Evolutionary conservation across 441 rosid genomes (phyloP), one percentile per base, ranked within the genome.

Genomic region (Kokia cookei): DNA sequence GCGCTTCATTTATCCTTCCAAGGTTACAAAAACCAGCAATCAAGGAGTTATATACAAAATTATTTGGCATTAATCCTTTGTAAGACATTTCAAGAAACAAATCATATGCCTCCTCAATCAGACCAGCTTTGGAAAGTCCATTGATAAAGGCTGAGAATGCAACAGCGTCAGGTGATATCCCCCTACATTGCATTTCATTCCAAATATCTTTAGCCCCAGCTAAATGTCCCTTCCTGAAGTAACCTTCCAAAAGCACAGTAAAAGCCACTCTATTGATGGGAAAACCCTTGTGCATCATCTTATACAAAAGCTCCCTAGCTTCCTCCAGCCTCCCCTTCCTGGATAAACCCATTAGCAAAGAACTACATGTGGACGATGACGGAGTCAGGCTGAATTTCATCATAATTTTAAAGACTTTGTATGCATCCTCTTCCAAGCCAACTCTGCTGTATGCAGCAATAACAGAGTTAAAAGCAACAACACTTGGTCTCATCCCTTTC

Each of bases 201-300:
- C 96, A 91, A 64, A 89, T 72, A 74, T 45, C 77, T 69, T 73
- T 77, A 82, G 94, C 96, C 63, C 87, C 90, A 15, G n/a, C 68
- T 22, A 78, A 47, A 78, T 87, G 87, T 69, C 91, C 87, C 10
- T 22, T 77, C 80, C 84, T 84, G 60, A 87, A 84, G 73, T 82
- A 87, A 45, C 90, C 91, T 81, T 89, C 94, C 80, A 91, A 74
- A 67, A 91, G 84, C 67, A 88, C 77, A 3, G 96, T 91, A 75
- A 82, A 89, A 70, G 92, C 86, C 70, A 79, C 82, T 78, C 78
- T 85, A 71, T 82, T 84, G 67, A 86, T 67, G 27, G 84, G 87
- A 63, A 84, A 81, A 26, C 87, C 87, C 76, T 82, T 82, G 50
- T 79, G 82, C 67, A 48, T 82, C 92, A 89, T 87, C 73, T 76